Evolutionary conservation across 768 basidiomycete species (phyloP).

Genomic region (Leccinum obscurum): DNA sequence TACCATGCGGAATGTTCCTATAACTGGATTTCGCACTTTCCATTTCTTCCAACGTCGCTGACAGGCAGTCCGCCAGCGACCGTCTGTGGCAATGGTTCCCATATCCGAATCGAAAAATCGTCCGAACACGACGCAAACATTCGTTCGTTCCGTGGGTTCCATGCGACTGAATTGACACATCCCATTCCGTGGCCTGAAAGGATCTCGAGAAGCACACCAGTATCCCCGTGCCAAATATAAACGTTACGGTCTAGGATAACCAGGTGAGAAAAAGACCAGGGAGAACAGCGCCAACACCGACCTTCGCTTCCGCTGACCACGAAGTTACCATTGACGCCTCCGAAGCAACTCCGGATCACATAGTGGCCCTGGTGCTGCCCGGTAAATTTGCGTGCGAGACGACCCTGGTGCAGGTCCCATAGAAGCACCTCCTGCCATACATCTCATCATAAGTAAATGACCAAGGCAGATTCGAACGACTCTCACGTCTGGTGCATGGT

Average conservation of each 20-base stretch:
- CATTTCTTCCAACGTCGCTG: conserved; percentile 34
- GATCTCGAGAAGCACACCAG: conserved; percentile 78
- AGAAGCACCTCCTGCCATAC: conserved; percentile 78
- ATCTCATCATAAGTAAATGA: conserved; percentile 8
- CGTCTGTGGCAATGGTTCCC: conserved; percentile 53
- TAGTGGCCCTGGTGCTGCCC: conserved; percentile 72
- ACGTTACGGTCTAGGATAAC: conserved; percentile 77
- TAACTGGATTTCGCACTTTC: conserved; percentile 60
- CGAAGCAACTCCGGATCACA: conserved; percentile 64
- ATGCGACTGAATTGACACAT: conserved; percentile 93
- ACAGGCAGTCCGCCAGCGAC: conserved; percentile 17
- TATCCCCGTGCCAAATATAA: conserved; percentile 94
- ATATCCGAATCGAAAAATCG: conserved; percentile 87
- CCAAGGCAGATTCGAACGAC: neutral
- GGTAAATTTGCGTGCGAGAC: conserved; percentile 74
- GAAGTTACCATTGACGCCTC: conserved; percentile 84
- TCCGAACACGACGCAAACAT: conserved; percentile 98
- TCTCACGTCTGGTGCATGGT: conserved; percentile 83
- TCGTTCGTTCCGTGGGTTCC: conserved; percentile 86
- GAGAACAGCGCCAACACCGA: conserved; percentile 33
- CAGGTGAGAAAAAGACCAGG: conserved; percentile 11
- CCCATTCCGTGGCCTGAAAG: conserved; percentile 85
- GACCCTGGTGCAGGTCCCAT: conserved; percentile 74
- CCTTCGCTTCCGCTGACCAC: conserved; percentile 96
- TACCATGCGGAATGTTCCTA: conserved; percentile 29